phyloP scores from a whole-genome alignment of 2,329 filamentous ascomycete genomes.

The Sporothrix euskadiensis region DNA sequence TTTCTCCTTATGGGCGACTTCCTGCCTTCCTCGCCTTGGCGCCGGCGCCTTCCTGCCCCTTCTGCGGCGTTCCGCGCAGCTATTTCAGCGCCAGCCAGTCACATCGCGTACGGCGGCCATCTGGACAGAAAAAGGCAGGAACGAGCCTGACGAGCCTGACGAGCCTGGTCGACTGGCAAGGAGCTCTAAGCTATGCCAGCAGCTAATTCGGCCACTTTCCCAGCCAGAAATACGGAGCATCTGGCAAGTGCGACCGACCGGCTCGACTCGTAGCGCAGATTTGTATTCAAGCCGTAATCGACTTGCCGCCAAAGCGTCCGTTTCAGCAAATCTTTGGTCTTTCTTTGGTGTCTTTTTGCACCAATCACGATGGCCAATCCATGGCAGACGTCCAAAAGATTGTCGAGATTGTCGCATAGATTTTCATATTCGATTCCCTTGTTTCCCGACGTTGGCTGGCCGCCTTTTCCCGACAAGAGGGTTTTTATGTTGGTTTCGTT shows the following conservation, averaged over 20 bases:
- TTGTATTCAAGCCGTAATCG: slow-evolving; percentile 1
- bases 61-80: slow-evolving; percentile 19
- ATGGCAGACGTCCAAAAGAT: background rate
- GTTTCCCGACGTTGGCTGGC: background rate
- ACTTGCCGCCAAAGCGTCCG: slow-evolving; percentile 17
- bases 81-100: slow-evolving; percentile 22
- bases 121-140: slow-evolving; percentile 16
- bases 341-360: background rate
- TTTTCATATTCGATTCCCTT: background rate
- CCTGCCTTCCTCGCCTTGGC: background rate
- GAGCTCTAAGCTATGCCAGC: slow-evolving; percentile 3
- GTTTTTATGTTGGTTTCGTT: background rate
- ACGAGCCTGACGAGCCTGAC: background rate
- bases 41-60: slow-evolving; percentile 18
- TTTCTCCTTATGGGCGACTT: background rate
- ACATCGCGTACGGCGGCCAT: slow-evolving; percentile 25
- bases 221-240: slow-evolving; percentile 5
- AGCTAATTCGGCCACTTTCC: background rate
- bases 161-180: background rate
- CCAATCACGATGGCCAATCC: slow-evolving; percentile 15
- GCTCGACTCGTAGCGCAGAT: background rate
- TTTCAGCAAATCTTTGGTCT: background rate
- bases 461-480: background rate
- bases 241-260: background rate
- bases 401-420: slow-evolving; percentile 3